phyloP scores from a whole-genome alignment of 1,139 yeast species.

The Casaregolazyma lundiana region DNA sequence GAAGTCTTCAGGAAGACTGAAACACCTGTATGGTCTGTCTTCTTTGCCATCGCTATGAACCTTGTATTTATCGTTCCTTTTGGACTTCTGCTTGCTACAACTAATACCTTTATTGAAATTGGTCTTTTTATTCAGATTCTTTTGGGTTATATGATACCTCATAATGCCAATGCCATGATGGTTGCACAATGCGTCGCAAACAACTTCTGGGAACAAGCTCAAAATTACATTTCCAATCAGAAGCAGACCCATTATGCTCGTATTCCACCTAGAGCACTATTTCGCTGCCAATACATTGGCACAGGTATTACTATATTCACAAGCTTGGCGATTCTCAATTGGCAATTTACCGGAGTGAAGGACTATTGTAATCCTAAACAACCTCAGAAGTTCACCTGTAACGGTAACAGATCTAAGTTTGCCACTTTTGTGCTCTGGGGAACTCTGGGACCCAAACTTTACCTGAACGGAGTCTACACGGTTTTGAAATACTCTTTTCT shows the following conservation, averaged over 20 bases:
- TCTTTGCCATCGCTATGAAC: conserved; percentile 52
- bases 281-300: conserved; percentile 51
- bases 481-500: conserved; percentile 36
- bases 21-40: conserved; percentile 51
- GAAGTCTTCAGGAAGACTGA: conserved; percentile 41
- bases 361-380: conserved; percentile 46
- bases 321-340: conserved; percentile 49
- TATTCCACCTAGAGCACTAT: conserved; percentile 54
- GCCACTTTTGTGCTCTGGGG: conserved; percentile 25
- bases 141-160: conserved; percentile 59
- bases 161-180: conserved; percentile 55
- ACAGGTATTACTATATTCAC: conserved; percentile 36
- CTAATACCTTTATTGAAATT: conserved; percentile 50
- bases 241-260: conserved; percentile 54
- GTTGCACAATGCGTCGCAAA: conserved; percentile 51
- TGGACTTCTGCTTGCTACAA: conserved; percentile 44
- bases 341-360: conserved; percentile 44
- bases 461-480: conserved; percentile 41
- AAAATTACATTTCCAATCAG: conserved; percentile 43
- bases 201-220: conserved; percentile 52
- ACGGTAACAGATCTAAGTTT: conserved; percentile 40
- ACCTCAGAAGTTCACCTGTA: conserved; percentile 29
- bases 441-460: conserved; percentile 52
- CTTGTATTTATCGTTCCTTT: conserved; percentile 50
- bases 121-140: conserved; percentile 52